A percentile compares a stretch with the other conserved stretches of the same genome.
Conservation (phyloP, 2,329 filamentous ascomycete genomes). For the Tolypocladium tundrense region DNA sequence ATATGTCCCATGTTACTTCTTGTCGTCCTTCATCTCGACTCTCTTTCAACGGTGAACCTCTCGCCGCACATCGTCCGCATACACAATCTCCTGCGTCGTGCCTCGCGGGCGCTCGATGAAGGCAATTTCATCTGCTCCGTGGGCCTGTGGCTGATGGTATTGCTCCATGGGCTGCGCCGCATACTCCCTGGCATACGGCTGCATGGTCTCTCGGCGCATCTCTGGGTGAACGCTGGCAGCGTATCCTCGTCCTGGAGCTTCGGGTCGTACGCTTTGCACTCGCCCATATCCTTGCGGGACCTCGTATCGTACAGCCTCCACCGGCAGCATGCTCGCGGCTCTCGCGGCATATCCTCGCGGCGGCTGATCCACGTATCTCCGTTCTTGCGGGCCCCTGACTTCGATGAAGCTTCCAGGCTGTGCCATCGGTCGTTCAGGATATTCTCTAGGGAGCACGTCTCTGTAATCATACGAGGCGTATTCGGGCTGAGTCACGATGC, state of each 20-base stretch:
- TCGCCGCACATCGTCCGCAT: slow-evolving; percentile 29
- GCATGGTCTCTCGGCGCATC: slow-evolving; percentile 15
- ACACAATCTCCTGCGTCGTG: slow-evolving; percentile 32
- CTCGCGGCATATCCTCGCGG: slow-evolving; percentile 44
- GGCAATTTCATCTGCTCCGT: slow-evolving; percentile 26
- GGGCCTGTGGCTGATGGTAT: slow-evolving; percentile 3
- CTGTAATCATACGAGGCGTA: slow-evolving; percentile 40
- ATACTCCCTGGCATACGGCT: slow-evolving; percentile 23
- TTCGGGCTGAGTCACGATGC: slow-evolving; percentile 54
- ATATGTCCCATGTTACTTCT: too few species aligned
- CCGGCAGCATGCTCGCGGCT: slow-evolving; percentile 48
- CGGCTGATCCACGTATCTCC: slow-evolving; percentile 32
- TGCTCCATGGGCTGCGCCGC: slow-evolving; percentile 11
- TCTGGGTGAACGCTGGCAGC: slow-evolving; percentile 16
- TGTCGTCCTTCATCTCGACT: neutral
- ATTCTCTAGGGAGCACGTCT: slow-evolving; percentile 47
- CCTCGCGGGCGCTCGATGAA: slow-evolving; percentile 34
- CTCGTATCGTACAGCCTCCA: slow-evolving; percentile 32
- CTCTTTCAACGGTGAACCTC: slow-evolving; percentile 22
- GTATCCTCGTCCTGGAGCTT: slow-evolving; percentile 18
- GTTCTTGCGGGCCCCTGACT: slow-evolving; percentile 30
- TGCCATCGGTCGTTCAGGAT: slow-evolving; percentile 38
- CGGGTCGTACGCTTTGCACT: slow-evolving; percentile 32
- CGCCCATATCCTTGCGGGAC: slow-evolving; percentile 30
- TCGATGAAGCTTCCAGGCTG: slow-evolving; percentile 36